Evolutionary conservation across 257 asterid species (phyloP), one percentile per base, ranked within the genome.

Genomic region (Solanum sejunctum): DNA sequence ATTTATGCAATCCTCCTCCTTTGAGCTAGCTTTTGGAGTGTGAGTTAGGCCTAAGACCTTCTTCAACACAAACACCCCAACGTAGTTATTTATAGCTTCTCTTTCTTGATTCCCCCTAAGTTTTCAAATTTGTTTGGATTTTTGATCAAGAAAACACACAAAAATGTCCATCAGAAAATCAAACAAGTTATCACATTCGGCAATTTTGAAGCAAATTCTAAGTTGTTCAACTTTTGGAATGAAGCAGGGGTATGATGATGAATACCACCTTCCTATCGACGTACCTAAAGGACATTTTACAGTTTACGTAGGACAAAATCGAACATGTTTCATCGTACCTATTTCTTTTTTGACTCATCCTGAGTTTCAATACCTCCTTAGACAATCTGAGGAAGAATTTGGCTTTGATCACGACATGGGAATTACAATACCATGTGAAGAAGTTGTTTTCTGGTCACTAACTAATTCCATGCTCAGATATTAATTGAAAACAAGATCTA

Each of bases 371-470:
- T 69, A 88, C 58, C 90, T 90, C 1, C 92, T 90, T 39, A 85
- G 85, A 8, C 87, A 85, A 0, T 90, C 93, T 0, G 93, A 89
- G 58, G 93, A 90, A 77, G 93, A 89, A 67, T 90, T 90, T 70
- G 93, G 93, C 0, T 90, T 90, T 54, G 88, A 89, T 63, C 92
- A 90, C n/a, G 90, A 88, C 3, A 90, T 90, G 93, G 93, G 93
- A 17, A 87, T 90, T 78, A 90, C 90, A 0, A 89, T 90, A 51
- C 93, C 91, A 7, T 90, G 92, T 36, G 92, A 90, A 66, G 93
- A 90, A 84, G 87, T 83, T 13, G 89, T 90, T 77, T 89, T 90
- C 41, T 86, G 84, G 36, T 90, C 91, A 23, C 85, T 90, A 78
- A 90, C 92, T 9, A 60, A 60, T 60, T 87, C 91, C 26, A 90